Conservation (phyloP, 768 basidiomycete genomes). For the Phanerodontia chrysosporium region DNA sequence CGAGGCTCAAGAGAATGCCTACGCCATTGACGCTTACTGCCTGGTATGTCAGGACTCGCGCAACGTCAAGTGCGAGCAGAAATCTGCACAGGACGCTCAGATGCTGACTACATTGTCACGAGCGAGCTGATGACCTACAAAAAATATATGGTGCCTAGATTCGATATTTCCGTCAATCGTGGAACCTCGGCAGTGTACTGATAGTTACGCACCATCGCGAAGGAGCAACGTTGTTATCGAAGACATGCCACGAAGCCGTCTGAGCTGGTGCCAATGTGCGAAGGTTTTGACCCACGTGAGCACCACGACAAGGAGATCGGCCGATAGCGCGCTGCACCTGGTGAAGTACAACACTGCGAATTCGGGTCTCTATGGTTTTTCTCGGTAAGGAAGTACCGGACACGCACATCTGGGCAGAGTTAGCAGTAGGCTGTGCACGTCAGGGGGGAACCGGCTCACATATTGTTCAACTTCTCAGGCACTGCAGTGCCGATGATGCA, state of each 20-base stretch:
- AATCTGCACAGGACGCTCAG: too few relatives aligned
- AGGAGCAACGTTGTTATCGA: neutral
- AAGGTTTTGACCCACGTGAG: neutral
- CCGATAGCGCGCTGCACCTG: neutral
- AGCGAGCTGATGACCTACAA: too few relatives aligned
- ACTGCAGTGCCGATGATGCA: neutral
- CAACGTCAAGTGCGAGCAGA: too few relatives aligned
- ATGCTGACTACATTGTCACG: too few relatives aligned
- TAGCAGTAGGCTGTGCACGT: neutral
- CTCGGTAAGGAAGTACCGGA: too few relatives aligned
- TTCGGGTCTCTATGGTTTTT: too few relatives aligned
- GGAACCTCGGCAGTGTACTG: too few relatives aligned
- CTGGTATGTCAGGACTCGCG: too few relatives aligned
- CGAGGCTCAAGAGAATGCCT: too few relatives aligned
- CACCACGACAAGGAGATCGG: neutral
- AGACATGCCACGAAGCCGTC: neutral
- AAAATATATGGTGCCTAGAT: too few relatives aligned
- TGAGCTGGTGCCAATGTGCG: neutral
- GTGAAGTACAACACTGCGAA: neutral
- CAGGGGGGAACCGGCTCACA: neutral
- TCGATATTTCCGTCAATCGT: too few relatives aligned
- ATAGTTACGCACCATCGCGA: neutral
- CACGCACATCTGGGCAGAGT: neutral
- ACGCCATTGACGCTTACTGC: too few relatives aligned
- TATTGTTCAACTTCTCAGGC: neutral